phyloP scores from a whole-genome alignment of 208 protist genomes.

The Tritrichomonas foetus region DNA sequence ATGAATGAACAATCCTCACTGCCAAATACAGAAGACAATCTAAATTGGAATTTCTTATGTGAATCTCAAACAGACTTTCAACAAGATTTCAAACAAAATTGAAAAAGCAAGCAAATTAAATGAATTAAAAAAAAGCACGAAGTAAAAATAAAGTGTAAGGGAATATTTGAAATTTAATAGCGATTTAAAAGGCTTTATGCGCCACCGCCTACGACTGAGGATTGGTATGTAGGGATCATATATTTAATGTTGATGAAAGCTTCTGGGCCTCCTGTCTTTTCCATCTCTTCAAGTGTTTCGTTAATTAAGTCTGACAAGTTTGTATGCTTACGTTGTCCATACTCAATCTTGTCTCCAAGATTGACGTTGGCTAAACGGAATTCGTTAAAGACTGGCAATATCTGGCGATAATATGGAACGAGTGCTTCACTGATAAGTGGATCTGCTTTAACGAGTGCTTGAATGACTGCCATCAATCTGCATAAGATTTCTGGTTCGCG shows the following conservation, averaged over 20 bases:
- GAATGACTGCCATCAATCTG: conserved; percentile 83
- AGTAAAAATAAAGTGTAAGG: too few relatives aligned
- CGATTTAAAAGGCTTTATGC: too few relatives aligned
- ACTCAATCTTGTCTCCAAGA: conserved; percentile 84
- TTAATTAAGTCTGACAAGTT: conserved; percentile 87
- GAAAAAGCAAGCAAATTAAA: too few relatives aligned
- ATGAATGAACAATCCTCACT: too few relatives aligned
- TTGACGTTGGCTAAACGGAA: conserved; percentile 82
- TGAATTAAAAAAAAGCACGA: too few relatives aligned
- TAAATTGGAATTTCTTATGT: too few relatives aligned
- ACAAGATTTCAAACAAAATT: too few relatives aligned
- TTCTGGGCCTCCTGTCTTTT: conserved; percentile 69
- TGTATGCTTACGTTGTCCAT: conserved; percentile 70
- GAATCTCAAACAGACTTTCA: too few relatives aligned
- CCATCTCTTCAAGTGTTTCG: conserved; percentile 88
- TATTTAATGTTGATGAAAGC: conserved; percentile 80
- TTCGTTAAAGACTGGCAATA: conserved; percentile 95
- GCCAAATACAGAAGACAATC: too few relatives aligned
- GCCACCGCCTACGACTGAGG: background rate
- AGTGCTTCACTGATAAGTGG: conserved; percentile 87
- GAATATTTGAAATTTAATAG: too few relatives aligned
- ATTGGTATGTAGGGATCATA: conserved; percentile 75
- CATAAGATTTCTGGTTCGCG: conserved; percentile 84
- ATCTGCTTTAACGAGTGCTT: conserved; percentile 82
- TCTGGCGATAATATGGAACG: conserved; percentile 94